phyloP scores from a whole-genome alignment of 2,329 filamentous ascomycete species.

The Alternaria sp. region DNA sequence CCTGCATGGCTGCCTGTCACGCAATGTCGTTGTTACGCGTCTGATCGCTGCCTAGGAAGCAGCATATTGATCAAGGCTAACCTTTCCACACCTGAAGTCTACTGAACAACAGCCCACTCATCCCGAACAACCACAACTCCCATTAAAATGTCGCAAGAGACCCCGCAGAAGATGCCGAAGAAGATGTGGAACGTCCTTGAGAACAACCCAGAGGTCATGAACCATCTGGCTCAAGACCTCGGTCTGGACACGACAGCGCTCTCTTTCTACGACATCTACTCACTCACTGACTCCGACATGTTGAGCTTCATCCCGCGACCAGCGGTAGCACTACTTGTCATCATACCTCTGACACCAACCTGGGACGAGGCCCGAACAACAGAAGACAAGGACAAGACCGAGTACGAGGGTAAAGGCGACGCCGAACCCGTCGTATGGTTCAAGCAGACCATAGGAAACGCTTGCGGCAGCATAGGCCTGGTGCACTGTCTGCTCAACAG shows the following conservation, averaged over 20 bases:
- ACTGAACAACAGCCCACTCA: background rate
- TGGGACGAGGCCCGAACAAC: conserved; percentile 50
- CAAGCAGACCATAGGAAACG: conserved; percentile 64
- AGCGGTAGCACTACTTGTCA: conserved; percentile 61
- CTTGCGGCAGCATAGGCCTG: conserved; percentile 65
- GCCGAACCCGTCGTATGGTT: conserved; percentile 65
- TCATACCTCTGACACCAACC: conserved; percentile 54
- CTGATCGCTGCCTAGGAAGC: conserved; percentile 9
- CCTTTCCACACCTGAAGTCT: background rate
- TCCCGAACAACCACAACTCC: background rate
- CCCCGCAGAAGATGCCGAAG: conserved; percentile 25
- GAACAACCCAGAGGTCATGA: conserved; percentile 64
- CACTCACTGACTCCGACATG: conserved; percentile 58
- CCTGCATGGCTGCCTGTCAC: conserved; percentile 1
- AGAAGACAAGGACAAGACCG: conserved; percentile 49
- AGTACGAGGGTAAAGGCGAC: conserved; percentile 56
- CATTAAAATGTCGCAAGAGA: background rate
- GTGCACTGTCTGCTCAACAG: conserved; percentile 63
- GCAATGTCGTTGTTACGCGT: background rate
- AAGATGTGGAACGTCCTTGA: conserved; percentile 47
- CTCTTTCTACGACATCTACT: conserved; percentile 62
- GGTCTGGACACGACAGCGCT: conserved; percentile 54
- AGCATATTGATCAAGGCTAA: background rate
- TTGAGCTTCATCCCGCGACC: conserved; percentile 60
- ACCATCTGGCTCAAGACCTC: conserved; percentile 56